Base-by-base conservation (phyloP, 805 yeast genomes). In the Lachancea dasiensis region DNA sequence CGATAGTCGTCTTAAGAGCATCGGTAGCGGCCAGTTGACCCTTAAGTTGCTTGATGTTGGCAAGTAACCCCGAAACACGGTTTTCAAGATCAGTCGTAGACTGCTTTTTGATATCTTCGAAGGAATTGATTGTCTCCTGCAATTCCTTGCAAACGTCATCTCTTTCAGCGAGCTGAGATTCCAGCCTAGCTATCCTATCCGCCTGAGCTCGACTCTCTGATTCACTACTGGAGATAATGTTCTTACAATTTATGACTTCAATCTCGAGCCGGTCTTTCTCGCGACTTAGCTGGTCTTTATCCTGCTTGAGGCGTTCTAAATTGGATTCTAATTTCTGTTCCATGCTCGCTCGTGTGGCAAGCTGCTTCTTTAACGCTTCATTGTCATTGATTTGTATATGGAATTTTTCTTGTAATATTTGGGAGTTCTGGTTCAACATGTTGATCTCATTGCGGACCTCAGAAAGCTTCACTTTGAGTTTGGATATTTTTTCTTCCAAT, bases 361-460 rank as follows among this genome's bases (percentile, higher is more conserved):
- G 9, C 25, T 37, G 36, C 17, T 38, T 36, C 15, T 35, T 27
- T 3, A 44, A 8, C 4, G 28, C 16, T 16, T 40, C 33, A 8
- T 39, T 43, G 16, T 39, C 39, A 3, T 18, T 20, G 17, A 40
- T 22, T 20, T 39, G 38, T 4, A 18, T 4, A 13, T 39, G 38
- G 23, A 39, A 39, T 32, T 39, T 39, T 14, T 30, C 43, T 14
- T 39, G 43, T 10, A 39, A 27, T 21, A 39, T 39, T 13, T 33
- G 34, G n/a, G 43, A 27, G 21, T 34, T 58, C 33, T 57, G 52
- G 17, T 49, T 52, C 14, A 52, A 34, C 54, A 54, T 50, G 19
- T 48, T 47, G 10, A 58, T 40, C 40, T 58, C 63, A 41, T 52
- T 51, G 21, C 43, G 44, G 6, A 41, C 21, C 34, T 53, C 57